Evolutionary conservation across 139 green algal species (phyloP).

Genomic region (Chlamydomonas sp.): DNA sequence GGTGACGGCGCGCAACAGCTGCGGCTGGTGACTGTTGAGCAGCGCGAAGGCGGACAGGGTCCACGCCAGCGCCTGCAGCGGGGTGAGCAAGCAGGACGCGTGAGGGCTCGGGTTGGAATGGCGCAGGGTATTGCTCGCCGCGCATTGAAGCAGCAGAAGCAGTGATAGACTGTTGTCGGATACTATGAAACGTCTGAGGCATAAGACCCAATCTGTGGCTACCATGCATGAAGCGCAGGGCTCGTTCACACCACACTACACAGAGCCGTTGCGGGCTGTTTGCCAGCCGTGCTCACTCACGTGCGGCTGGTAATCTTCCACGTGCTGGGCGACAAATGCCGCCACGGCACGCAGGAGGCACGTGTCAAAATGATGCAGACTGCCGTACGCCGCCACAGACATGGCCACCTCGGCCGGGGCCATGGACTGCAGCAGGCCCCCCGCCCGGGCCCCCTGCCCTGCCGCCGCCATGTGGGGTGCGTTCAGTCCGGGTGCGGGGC

Average conservation of each 20-base stretch:
- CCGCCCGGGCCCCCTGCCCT: too few species aligned
- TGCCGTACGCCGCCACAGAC: not conserved
- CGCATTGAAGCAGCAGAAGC: too few species aligned
- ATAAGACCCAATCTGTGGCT: too few species aligned
- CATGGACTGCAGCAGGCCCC: not conserved
- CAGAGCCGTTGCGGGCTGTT: too few species aligned
- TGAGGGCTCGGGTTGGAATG: not conserved
- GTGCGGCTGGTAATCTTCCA: too few species aligned
- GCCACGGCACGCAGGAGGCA: not conserved
- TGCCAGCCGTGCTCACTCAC: not conserved
- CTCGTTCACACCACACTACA: too few species aligned
- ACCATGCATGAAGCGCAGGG: too few species aligned
- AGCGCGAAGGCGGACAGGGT: conserved; percentile 10
- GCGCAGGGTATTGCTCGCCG: not conserved
- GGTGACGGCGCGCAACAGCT: not conserved
- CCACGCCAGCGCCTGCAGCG: not conserved
- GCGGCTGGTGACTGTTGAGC: conserved; percentile 16
- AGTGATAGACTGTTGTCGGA: too few species aligned
- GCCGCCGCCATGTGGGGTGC: too few species aligned
- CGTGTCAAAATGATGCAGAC: conserved; percentile 3
- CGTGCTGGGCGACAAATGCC: not conserved
- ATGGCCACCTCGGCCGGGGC: conserved; percentile 2
- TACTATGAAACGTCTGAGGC: too few species aligned
- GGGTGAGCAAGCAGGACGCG: not conserved
- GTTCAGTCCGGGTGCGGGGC: too few species aligned